These are phyloP conservation scores for Cyanidiococcus yangmingshanensis DNA, from an alignment of 23 red algal species.

Conservation along the genomic window DNA sequence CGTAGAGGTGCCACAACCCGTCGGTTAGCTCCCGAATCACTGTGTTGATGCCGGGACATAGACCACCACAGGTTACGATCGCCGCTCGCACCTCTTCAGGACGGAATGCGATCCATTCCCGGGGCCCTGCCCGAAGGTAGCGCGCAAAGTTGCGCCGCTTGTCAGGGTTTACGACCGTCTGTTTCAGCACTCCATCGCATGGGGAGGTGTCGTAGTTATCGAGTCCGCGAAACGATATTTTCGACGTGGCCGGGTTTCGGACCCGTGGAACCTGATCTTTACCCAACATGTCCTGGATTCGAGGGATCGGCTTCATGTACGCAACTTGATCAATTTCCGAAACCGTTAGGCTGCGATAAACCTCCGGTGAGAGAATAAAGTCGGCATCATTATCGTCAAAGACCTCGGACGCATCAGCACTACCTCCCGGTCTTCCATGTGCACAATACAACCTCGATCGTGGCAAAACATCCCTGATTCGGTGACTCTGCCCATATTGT, in stretches of 20 bases:
- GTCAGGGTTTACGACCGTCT: slow-evolving; percentile 20
- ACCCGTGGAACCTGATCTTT: neutral
- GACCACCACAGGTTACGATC: slow-evolving; percentile 96
- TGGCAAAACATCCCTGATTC: too few relatives aligned
- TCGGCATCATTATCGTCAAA: neutral
- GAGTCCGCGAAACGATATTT: neutral
- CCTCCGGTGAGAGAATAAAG: neutral
- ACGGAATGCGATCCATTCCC: slow-evolving; percentile 59
- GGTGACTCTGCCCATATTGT: too few relatives aligned
- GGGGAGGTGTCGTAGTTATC: neutral
- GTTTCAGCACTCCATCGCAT: slow-evolving; percentile 19
- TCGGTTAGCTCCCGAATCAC: slow-evolving; percentile 86
- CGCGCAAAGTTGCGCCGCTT: slow-evolving; percentile 18
- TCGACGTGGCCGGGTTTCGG: neutral
- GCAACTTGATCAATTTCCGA: neutral
- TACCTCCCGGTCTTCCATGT: neutral
- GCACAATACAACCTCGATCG: too few relatives aligned
- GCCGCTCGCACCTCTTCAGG: slow-evolving; percentile 66
- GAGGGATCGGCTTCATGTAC: neutral
- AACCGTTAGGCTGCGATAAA: neutral
- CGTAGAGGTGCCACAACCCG: slow-evolving; percentile 53
- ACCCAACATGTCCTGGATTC: neutral
- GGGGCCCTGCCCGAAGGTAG: slow-evolving; percentile 53
- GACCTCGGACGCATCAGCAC: neutral
- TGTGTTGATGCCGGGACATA: slow-evolving; percentile 87